Conservation (phyloP, 306 rosid species). For the Pyrus bretschneideri region DNA sequence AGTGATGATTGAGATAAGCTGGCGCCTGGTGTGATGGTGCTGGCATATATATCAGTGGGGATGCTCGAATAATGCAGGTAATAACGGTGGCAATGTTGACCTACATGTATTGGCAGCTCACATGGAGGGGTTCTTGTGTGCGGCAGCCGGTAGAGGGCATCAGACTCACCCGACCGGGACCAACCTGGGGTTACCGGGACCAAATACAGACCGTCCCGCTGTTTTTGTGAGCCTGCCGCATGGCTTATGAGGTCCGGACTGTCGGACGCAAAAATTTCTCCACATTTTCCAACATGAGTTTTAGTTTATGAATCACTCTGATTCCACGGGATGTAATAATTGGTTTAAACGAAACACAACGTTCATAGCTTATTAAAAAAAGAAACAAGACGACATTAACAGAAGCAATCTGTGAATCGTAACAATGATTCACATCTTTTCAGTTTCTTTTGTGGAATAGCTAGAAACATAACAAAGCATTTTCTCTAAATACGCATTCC, state of each 20-base stretch:
- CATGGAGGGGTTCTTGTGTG: neutral
- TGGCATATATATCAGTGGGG: neutral
- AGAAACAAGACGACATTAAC: neutral
- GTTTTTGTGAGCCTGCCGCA: too few species aligned
- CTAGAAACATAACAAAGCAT: neutral
- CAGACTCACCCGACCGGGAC: too few species aligned
- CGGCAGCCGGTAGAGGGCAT: too few species aligned
- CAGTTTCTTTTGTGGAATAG: neutral
- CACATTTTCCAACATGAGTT: too few species aligned
- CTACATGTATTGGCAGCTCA: neutral
- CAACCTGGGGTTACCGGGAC: too few species aligned
- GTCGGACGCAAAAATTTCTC: too few species aligned
- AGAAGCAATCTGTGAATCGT: neutral
- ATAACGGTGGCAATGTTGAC: neutral
- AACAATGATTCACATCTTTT: neutral
- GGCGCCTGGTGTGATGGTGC: neutral
- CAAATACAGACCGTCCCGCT: too few species aligned
- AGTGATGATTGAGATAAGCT: neutral
- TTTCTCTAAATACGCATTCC: neutral
- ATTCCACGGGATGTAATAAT: neutral
- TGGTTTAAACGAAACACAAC: neutral
- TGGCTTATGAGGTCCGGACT: too few species aligned
- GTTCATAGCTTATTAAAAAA: too few species aligned
- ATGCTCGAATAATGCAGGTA: neutral
- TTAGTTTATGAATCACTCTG: too few species aligned